These are phyloP conservation scores for Thelephora aurantiotincta DNA, from an alignment of 768 basidiomycete genomes.

Conservation along the genomic window DNA sequence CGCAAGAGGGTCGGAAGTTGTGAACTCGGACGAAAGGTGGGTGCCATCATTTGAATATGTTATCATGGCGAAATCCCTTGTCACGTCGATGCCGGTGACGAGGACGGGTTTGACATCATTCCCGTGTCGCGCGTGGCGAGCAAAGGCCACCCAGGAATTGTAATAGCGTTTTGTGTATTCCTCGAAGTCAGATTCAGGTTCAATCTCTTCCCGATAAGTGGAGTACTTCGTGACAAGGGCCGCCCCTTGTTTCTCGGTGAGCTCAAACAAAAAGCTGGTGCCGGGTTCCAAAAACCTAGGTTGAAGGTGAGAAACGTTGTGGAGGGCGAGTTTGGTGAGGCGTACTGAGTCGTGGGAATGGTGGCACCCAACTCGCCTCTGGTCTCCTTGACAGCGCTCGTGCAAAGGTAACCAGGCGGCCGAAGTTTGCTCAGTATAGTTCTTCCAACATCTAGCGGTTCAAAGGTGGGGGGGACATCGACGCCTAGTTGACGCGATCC, in stretches of 20 bases:
- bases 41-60: constrained; percentile 3
- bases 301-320: background rate
- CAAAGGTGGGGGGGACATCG: constrained; percentile 4
- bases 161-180: background rate
- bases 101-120: constrained; percentile 1
- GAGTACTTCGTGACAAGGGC: background rate
- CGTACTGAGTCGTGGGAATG: background rate
- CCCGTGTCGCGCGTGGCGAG: background rate
- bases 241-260: background rate
- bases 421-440: background rate
- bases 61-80: constrained; percentile 5
- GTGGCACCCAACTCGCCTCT: background rate
- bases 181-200: background rate
- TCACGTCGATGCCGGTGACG: constrained; percentile 5
- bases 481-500: background rate
- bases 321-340: background rate
- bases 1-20: background rate
- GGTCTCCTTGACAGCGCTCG: background rate
- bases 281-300: background rate
- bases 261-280: background rate
- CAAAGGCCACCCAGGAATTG: background rate
- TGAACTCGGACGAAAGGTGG: background rate
- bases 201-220: background rate
- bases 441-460: background rate
- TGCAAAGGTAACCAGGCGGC: background rate